Base-by-base conservation (phyloP, 306 rosid genomes). In the Ochetophila trinervis region DNA sequence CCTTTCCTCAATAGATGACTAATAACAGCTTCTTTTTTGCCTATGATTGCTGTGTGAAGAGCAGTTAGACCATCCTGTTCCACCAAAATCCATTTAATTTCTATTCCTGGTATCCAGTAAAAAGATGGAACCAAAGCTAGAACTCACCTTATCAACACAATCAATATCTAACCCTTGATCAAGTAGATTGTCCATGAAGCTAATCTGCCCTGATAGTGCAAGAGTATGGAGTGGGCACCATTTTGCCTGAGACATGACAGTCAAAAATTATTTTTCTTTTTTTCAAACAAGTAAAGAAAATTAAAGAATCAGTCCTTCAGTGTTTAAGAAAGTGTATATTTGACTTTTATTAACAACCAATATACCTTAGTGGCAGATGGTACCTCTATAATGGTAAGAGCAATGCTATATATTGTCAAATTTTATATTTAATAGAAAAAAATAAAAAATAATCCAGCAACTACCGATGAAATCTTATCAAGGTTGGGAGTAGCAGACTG, bases 1-100 rank as follows among this genome's bases (percentile, higher is more conserved):
- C 96, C 96, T 89, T 83, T 93, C 68, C 97, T 80, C 68, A 93
- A 74, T 74, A 93, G 97, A 83, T 89, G 98, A 79, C 88, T 81
- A 62, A 81, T 81, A n/a, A 93, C 88, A 74, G 91, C 87, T 56
- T 84, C 95, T 64, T 86, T 93, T 67, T 75, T 89, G 42, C 96
- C 97, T 47, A 93, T 78, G 67, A 89, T 77, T 67, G 97, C 88
- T 73, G 82, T 83, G 52, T 89, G 98, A 78, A 93, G 98, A 44
- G 97, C 97, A n/a, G 87, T 87, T 75, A 78, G 77, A 47, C 96
- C 97, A 57, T 89, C 96, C 98, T 89, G 82, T 64, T 79, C 75
- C 64, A 69, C 65, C 80, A 80, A 57, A 79, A 63, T 45, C 79
- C 53, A 67, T 62, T 59, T 65, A 70, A 7, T 57, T 65, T 0